Percentiles rank a stretch among this genome's conserved stretches.
These are phyloP conservation scores for Chaetomium fimeti DNA, from an alignment of 495 filamentous ascomycete genomes.

Conservation along the genomic window DNA sequence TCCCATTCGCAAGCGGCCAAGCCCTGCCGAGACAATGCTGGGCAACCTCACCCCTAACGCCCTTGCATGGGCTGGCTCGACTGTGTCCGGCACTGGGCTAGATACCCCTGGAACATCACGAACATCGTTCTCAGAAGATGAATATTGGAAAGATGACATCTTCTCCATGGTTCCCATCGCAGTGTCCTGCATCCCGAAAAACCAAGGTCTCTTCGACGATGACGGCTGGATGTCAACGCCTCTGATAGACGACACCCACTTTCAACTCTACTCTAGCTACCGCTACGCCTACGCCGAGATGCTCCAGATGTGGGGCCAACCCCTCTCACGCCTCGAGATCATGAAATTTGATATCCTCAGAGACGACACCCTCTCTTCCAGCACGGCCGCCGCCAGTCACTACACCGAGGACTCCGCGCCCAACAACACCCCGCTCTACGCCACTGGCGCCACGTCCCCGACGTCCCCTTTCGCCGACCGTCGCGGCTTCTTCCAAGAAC, in stretches of 20 bases:
- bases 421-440: conserved; percentile 27
- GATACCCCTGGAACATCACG: conserved; percentile 44
- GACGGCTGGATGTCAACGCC: conserved; percentile 67
- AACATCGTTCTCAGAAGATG: conserved; percentile 50
- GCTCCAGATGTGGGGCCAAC: conserved; percentile 77
- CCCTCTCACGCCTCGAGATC: conserved; percentile 72
- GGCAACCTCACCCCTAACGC: conserved; percentile 57
- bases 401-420: conserved; percentile 37
- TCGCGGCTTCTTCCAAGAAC: conserved; percentile 43
- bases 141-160: conserved; percentile 42
- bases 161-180: conserved; percentile 44
- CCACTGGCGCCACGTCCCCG: conserved; percentile 41
- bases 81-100: conserved; percentile 52
- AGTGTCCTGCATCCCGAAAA: conserved; percentile 67
- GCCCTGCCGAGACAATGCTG: conserved; percentile 65
- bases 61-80: conserved; percentile 66
- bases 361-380: conserved; percentile 37
- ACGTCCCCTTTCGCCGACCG: conserved; percentile 47
- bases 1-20: conserved; percentile 59
- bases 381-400: conserved; percentile 24
- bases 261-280: conserved; percentile 64
- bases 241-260: conserved; percentile 64
- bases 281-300: conserved; percentile 78
- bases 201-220: conserved; percentile 73
- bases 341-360: conserved; percentile 74